Percentiles rank a stretch among this genome's conserved stretches.
Conservation (phyloP, 192 early-diverging fungal genomes). For the Rhizoclosmatium sp. region DNA sequence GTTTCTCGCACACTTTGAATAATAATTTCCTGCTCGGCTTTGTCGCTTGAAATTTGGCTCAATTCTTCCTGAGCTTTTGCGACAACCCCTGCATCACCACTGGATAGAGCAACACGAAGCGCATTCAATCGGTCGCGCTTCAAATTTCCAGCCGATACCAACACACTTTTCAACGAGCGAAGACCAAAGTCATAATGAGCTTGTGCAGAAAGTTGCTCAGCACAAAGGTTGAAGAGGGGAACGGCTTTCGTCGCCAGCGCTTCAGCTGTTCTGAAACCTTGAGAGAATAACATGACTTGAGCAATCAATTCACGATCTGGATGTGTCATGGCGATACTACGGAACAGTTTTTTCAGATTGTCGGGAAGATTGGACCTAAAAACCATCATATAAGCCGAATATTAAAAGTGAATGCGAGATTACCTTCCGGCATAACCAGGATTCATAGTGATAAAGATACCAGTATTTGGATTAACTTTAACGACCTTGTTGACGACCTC, state of each 20-base stretch:
- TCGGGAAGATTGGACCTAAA: constrained; percentile 98
- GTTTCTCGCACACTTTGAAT: constrained; percentile 98
- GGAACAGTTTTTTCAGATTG: constrained; percentile 99
- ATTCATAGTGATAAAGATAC: constrained; percentile 51
- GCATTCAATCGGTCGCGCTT: constrained; percentile 82
- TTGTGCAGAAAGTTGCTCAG: constrained; percentile 27
- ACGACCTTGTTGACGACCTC: constrained; percentile 93
- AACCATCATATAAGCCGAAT: constrained; percentile 46
- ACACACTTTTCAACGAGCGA: constrained; percentile 96
- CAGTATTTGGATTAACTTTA: constrained; percentile 87
- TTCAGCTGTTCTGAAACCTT: constrained; percentile 98
- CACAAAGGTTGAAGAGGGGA: constrained; percentile 88
- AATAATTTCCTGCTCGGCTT: constrained; percentile 89
- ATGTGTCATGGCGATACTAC: constrained; percentile 98
- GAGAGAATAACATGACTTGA: constrained; percentile 99
- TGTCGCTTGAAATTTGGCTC: constrained; percentile 64
- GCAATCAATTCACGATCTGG: constrained; percentile 98
- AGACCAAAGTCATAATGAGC: constrained; percentile 99
- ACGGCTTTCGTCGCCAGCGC: constrained; percentile 93
- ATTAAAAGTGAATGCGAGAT: constrained; percentile 97
- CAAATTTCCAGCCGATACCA: constrained; percentile 98
- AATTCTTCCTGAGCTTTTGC: constrained; percentile 49
- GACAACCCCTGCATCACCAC: constrained; percentile 39
- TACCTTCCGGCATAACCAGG: constrained; percentile 72
- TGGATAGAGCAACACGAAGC: constrained; percentile 51